Evolutionary conservation across 305 asterid species (phyloP), one percentile per base, ranked within the genome.

Genomic region (Striga hermonthica): DNA sequence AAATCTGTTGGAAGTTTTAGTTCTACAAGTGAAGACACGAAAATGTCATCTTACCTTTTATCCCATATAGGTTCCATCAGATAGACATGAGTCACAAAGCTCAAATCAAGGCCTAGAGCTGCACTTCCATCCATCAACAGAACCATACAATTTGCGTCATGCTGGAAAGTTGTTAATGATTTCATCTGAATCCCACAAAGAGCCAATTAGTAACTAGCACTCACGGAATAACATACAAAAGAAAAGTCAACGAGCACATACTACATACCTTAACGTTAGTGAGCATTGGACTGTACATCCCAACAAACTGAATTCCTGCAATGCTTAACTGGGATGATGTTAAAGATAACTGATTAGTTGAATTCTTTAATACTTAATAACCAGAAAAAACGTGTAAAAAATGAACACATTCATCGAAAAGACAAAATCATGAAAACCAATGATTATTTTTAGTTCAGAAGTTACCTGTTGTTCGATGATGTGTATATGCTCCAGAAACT

Each of bases 31-130:
- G 68, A 60, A 53, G 53, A 52, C 44, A 39, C 31, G 65, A 15
- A 62, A 64, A 60, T 47, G 70, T 28, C 44, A 68, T 62, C 57
- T 10, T 79, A 93, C 99, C 99, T 93, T 80, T 88, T 86, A 77
- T 93, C 99, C 99, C 99, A 93, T 66, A 93, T 90, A 34, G 99
- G 97, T 78, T 93, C 99, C 99, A 90, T 93, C 65, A 93, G 84
- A 82, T 82, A 93, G 75, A 93, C 97, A 76, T 83, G 94, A 71
- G 86, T 86, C 69, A 86, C 99, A 77, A 90, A 93, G 76, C 99
- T 93, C 77, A 93, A 78, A 82, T 93, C 99, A 78, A 93, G 97
- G 74, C 99, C 99, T 66, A 93, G 82, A 66, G 99, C 99, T 52
- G 95, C 99, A 82, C 95, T 90, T 68, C 99, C 99, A 73, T 90